These are phyloP conservation scores for Mucuna pruriens DNA, from an alignment of 306 rosid genomes.

Conservation along the genomic window DNA sequence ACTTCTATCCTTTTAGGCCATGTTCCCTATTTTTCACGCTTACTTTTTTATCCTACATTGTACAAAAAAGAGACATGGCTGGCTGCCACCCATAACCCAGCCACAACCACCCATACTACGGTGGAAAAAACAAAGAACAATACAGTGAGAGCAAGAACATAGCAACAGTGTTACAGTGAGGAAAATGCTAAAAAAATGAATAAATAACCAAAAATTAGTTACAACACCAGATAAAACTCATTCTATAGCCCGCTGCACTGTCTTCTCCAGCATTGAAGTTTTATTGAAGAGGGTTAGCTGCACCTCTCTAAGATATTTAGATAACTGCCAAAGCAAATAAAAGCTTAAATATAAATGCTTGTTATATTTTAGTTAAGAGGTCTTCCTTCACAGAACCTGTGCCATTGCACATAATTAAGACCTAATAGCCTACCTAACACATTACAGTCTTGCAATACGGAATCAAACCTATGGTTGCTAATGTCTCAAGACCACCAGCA, in stretches of 20 bases:
- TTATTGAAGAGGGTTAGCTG: conserved; percentile 93
- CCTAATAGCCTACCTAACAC: too few relatives aligned
- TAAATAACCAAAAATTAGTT: conserved; percentile 47
- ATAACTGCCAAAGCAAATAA: conserved; percentile 51
- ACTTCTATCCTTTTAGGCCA: conserved; percentile 33
- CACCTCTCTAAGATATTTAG: conserved; percentile 78
- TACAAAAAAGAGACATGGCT: conserved; percentile 52
- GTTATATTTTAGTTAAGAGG: not conserved
- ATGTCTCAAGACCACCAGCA: conserved; percentile 17
- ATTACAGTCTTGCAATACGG: not conserved
- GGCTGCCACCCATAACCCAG: conserved; percentile 36
- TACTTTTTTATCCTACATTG: conserved; percentile 45
- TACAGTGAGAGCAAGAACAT: conserved; percentile 25
- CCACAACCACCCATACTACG: conserved; percentile 33
- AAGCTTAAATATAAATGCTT: conserved; percentile 26
- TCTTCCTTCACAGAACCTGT: conserved; percentile 19
- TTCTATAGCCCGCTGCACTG: conserved; percentile 52
- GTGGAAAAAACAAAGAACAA: not conserved
- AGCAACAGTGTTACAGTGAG: conserved; percentile 39
- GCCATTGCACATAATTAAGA: conserved; percentile 1
- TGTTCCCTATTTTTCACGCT: conserved; percentile 35
- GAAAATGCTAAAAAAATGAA: conserved; percentile 41
- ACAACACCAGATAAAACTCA: conserved; percentile 44
- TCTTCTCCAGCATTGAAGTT: conserved; percentile 96
- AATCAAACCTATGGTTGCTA: conserved; percentile 6